Evolutionary conservation across 495 filamentous ascomycete species (phyloP), one percentile per base, ranked within the genome.

Genomic region (Neurospora sp.): DNA sequence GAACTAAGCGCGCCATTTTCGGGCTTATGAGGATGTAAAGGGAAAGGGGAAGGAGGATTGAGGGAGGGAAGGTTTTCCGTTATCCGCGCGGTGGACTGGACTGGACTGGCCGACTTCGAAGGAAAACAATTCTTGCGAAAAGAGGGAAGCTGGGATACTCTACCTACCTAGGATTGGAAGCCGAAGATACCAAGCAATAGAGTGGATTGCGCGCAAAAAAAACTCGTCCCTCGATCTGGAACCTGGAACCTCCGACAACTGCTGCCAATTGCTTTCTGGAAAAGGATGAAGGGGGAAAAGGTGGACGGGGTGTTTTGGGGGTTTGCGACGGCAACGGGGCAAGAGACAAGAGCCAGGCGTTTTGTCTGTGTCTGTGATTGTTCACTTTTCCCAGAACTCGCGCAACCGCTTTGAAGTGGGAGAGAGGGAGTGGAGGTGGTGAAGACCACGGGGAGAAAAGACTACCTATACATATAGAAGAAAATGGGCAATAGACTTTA

Each of bases 1-100:
- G 83, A 83, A 77, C 53, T 65, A 65, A 65, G 14, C 48, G 12
- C 48, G 22, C 16, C 41, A 44, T 17, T 44, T 44, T 17, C 16
- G 20, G 8, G 20, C 9, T 53, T 20, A 4, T 20, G 20, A 27
- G 9, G 45, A 9, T 22, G 20, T 20, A 8, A 61, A 31, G 0
- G 22, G 22, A 2, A 31, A 12, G 2, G 48, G 6, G 6, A 9
- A 10, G 45, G 20, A 53, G 31, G 31, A 35, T 22, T 22, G 31
- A 35, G 31, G 31, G 31, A 35, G 31, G 12, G 53, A 27, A 0
- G 27, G 27, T 1, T 61, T 61, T 61, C 53, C 22, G 27, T 53
- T 27, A 61, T 35, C 53, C 14, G 27, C 27, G 53, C 12, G 53
- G 22, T 14, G 53, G 53, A 61, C 35, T 37, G 6, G 35, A 61